Base-by-base conservation (phyloP, 2,329 filamentous ascomycete genomes). In the Knufia fluminis region DNA sequence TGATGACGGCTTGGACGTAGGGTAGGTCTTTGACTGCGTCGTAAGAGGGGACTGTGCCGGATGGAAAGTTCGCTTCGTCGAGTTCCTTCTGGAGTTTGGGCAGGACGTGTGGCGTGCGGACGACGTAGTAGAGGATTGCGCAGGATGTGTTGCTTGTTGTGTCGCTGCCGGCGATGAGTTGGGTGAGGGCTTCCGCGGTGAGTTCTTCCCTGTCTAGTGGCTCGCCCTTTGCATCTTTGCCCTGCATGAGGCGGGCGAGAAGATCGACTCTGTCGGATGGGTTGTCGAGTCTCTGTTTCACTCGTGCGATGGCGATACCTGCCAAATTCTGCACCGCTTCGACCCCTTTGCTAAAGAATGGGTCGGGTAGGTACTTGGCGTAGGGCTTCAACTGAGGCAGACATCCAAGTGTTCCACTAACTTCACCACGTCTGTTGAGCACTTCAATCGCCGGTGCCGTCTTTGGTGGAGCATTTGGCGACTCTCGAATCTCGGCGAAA, bases 111-210 rank as follows among this genome's bases (percentile, higher is more conserved):
- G 86, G 85, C 1, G 85, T 85, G 35, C 75, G 72, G 3, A 82
- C 71, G 24, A 79, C 80, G 71, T 89, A 86, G 70, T 83, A 94
- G 0, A 95, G 74, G 32, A 94, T 75, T 0, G 88, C 88, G 61
- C 89, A 94, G 2, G 84, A 83, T 0, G 89, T 86, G 65, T 82
- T 86, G 55, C 73, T 79, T 14, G 85, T 82, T 2, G 74, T 70
- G 54, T 86, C 82, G 17, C 78, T 79, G 60, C 82, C 83, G 24
- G 82, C 80, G 59, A 86, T 94, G 36, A 95, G 77, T 66, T 95
- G 89, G 0, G 89, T 95, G 22, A 94, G 71, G 0, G 89, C 89
- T 69, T 95, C 90, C 31, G 88, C 88, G 0, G 87, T 94, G 46
- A 95, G 74, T 64, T 95, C 89, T 58, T 85, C 77, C 22, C 85